These are phyloP conservation scores for Colletotrichum orchidophilum DNA, from an alignment of 2,329 filamentous ascomycete genomes.

Conservation along the genomic window DNA sequence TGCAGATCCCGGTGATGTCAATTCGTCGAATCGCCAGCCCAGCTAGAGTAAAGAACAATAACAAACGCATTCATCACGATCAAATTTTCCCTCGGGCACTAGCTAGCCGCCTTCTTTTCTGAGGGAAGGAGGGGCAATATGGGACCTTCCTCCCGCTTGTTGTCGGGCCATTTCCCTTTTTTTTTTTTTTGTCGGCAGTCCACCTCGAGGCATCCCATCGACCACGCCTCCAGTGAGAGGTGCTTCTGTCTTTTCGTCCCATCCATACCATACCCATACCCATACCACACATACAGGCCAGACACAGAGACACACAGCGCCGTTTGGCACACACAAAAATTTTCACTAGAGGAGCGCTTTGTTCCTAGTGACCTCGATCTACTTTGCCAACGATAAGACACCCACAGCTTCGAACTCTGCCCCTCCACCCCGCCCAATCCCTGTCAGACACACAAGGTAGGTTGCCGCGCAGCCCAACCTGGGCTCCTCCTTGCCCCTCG, in stretches of 20 bases:
- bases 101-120: constrained; percentile 14
- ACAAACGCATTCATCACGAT: not conserved
- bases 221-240: not conserved
- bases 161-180: constrained; percentile 14
- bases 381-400: constrained; percentile 27
- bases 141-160: constrained; percentile 5
- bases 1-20: constrained; percentile 31
- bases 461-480: constrained; percentile 33
- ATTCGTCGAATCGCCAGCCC: constrained; percentile 2
- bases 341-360: constrained; percentile 1
- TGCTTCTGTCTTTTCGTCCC: not conserved
- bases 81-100: not conserved
- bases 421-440: constrained; percentile 32
- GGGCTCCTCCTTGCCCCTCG: constrained; percentile 10
- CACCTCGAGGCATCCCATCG: not conserved
- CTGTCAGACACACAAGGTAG: constrained; percentile 20
- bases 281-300: not conserved
- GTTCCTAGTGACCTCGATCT: constrained; percentile 13
- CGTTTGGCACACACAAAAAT: not conserved
- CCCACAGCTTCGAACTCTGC: constrained; percentile 12
- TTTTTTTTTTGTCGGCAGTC: not conserved
- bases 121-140: constrained; percentile 7
- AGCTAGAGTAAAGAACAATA: not conserved
- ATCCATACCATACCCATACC: not conserved
- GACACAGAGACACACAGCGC: not conserved